Evolutionary conservation across 1,139 yeast genomes (phyloP), one percentile per base, ranked within the genome.

Genomic region (Blastobotrys arbuscula): DNA sequence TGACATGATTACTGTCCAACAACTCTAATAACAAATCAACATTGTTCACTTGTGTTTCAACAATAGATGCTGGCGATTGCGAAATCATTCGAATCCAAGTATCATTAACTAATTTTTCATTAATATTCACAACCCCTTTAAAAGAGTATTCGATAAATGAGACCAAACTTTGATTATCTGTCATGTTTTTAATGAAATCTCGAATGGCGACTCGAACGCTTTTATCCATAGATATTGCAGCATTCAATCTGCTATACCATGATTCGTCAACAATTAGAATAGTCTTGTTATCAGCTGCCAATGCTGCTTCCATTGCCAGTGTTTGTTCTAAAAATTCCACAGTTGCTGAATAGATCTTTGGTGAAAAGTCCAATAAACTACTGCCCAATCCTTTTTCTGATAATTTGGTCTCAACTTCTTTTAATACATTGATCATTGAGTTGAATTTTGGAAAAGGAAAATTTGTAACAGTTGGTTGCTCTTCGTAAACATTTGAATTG

Each of bases 161-260:
- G 5, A n/a, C 16, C 23, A 40, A 35, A 15, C 19, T 23, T 12
- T 19, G 15, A 12, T 10, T 23, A 20, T 15, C 39, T 10, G 4
- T 31, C 21, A n/a, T 36, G 19, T 16, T 28, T 23, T 23, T 33
- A 12, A 72, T 49, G 16, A 63, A 53, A 3, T 54, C 45, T 9
- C 58, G 54, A 5, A 82, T 64, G 3, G 70, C 60, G 0, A 51
- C 40, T 34, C 79, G 68, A 1, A 85, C 86, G 1, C 59, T 62
- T 1, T 72, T 72, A 59, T 88, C 95, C 38, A 76, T 70, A 44
- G 79, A 83, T 6, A 85, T 51, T 0, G 94, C 87, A 49, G 81
- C 84, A n/a, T 83, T 89, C 24, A 86, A 61, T 58, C 92, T 74
- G 0, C 77, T 68, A 3, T 73, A 71, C 96, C 96, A 89, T 45